These are phyloP conservation scores for Zymoseptoria brevis DNA, from an alignment of 2,329 filamentous ascomycete genomes.

Conservation along the genomic window DNA sequence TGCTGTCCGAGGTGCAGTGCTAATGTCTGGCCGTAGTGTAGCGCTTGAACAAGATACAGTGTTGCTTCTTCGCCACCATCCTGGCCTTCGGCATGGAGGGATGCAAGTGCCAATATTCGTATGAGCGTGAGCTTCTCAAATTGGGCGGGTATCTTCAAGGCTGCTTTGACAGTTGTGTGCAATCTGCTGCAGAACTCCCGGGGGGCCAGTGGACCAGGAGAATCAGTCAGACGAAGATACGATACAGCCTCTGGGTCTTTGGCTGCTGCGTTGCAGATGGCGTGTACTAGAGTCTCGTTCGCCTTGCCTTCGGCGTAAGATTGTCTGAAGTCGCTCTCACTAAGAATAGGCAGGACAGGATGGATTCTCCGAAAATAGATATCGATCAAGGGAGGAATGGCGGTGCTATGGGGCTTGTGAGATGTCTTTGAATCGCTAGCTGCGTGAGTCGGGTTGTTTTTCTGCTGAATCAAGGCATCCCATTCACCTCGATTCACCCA, in stretches of 20 bases:
- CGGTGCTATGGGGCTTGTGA: constrained; percentile 27
- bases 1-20: constrained; percentile 38
- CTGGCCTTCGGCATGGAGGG: constrained; percentile 41
- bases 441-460: constrained; percentile 9
- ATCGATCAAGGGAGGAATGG: constrained; percentile 34
- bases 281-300: constrained; percentile 36
- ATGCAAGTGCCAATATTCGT: constrained; percentile 39
- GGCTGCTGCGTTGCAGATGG: constrained; percentile 42
- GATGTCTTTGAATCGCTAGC: constrained; percentile 4
- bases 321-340: constrained; percentile 35
- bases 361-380: constrained; percentile 42
- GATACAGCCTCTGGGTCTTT: constrained; percentile 39
- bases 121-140: constrained; percentile 42
- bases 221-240: constrained; percentile 33
- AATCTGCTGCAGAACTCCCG: constrained; percentile 40
- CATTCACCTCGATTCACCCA: constrained; percentile 31
- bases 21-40: constrained; percentile 44
- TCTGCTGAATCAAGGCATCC: constrained; percentile 22
- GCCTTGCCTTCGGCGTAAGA: constrained; percentile 30
- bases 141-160: constrained; percentile 35
- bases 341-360: constrained; percentile 40
- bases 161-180: constrained; percentile 36
- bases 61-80: constrained; percentile 39
- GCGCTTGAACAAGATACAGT: constrained; percentile 40
- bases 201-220: constrained; percentile 29